Evolutionary conservation across 2,329 filamentous ascomycete species (phyloP), one percentile per base, ranked within the genome.

Genomic region (Triangularia setosa): DNA sequence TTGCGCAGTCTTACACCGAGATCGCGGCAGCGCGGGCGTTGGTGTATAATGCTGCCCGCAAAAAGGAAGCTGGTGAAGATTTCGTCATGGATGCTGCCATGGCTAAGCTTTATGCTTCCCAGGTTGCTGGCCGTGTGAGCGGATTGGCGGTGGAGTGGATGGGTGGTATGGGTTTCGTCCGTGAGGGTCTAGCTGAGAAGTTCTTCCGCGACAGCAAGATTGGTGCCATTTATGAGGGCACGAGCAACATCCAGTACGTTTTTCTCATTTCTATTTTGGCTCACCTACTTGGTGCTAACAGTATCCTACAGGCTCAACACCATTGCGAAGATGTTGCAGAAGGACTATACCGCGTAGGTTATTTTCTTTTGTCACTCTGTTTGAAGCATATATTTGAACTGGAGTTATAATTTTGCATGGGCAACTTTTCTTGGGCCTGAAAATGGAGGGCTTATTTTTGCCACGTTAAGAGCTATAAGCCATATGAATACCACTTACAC

Each of bases 121-220:
- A 99, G 79, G 92, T 99, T 30, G 95, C 95, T 0, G 91, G 91
- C 21, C 88, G 87, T 62, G 94, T 99, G 21, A 90, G 90, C 62
- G 88, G 93, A 6, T 84, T 90, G 58, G 95, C 94, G 0, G 87
- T 99, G 27, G 95, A 99, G 80, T 99, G 95, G 95, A 98, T 98
- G 94, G 95, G 95, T 57, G 95, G 95, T 67, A 98, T 99, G 95
- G 95, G 95, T 55, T 99, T 99, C 73, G 95, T 99, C 16, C 84
- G 95, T 54, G 95, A 99, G 78, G 95, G 95, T 0, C 87, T 97
- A 64, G 95, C 95, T 0, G 95, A 99, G 87, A 99, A 99, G 87
- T 97, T 90, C 81, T 99, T 90, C 84, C 85, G 95, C 56, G 95
- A 99, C 77, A 95, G 91, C 84, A 99, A 98, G 89, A 99, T 99